phyloP scores from a whole-genome alignment of 306 rosid genomes.

The Inga leiocalycina region DNA sequence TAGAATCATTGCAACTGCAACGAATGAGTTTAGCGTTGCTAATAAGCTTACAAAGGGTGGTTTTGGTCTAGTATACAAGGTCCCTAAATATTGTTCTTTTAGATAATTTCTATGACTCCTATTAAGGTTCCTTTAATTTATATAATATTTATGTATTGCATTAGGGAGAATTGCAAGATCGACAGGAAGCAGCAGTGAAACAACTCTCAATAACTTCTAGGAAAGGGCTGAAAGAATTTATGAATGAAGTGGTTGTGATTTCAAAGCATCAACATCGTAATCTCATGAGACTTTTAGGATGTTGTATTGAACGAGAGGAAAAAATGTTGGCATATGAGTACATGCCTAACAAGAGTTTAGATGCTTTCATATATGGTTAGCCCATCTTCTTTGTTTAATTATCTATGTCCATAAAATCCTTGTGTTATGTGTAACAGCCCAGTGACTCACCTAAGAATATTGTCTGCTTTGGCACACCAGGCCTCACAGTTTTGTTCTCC shows the following conservation, averaged over 20 bases:
- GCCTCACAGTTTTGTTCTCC: no score
- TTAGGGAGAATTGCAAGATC: background rate
- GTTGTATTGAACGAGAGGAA: background rate
- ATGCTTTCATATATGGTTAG: background rate
- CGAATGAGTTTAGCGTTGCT: background rate
- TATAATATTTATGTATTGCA: background rate
- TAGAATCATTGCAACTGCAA: background rate
- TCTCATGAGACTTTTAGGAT: background rate
- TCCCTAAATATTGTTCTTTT: background rate
- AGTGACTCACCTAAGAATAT: no score
- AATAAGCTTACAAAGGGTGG: background rate
- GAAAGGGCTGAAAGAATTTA: background rate
- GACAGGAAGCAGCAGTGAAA: background rate
- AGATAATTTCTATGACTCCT: background rate
- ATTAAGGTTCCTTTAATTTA: background rate
- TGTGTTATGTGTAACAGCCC: no score
- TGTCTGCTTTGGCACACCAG: no score
- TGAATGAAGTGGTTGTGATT: background rate
- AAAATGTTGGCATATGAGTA: slow-evolving; percentile 2
- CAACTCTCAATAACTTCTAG: background rate
- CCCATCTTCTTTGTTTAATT: background rate
- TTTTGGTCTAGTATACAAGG: background rate
- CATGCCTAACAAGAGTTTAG: no score
- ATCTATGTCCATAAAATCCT: background rate
- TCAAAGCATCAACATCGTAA: background rate